A percentile compares a stretch with the other conserved stretches of the same genome.
phyloP scores from a whole-genome alignment of 805 yeast species.

The Millerozyma miso region DNA sequence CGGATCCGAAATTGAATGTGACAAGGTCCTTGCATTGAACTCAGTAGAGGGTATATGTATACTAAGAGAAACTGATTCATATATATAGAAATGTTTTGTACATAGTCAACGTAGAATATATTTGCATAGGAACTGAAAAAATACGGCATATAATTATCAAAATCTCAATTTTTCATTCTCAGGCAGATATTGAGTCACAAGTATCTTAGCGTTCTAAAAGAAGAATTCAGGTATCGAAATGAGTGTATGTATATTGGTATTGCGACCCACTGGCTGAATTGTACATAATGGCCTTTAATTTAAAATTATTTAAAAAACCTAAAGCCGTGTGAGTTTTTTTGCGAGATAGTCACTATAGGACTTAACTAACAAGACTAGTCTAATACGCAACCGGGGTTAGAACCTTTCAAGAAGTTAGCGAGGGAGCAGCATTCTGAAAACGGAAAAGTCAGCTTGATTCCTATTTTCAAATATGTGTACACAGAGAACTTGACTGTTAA shows the following conservation, averaged over 20 bases:
- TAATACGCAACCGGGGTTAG: slow-evolving; percentile 35
- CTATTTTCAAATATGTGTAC: slow-evolving; percentile 69
- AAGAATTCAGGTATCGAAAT: background rate
- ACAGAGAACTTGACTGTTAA: slow-evolving; percentile 85
- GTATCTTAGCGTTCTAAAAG: too few species aligned
- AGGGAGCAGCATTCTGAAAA: slow-evolving; percentile 15
- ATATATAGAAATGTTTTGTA: background rate
- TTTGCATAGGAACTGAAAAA: background rate
- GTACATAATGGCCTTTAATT: too few species aligned
- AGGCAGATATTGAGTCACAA: background rate
- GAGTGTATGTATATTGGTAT: background rate
- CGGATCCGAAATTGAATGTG: slow-evolving; percentile 46
- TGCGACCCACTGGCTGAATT: too few species aligned
- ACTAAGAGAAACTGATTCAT: slow-evolving; percentile 19
- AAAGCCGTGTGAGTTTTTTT: background rate
- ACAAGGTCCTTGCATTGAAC: slow-evolving; percentile 41
- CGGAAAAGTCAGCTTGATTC: slow-evolving; percentile 56
- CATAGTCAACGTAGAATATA: background rate
- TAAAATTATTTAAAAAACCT: too few species aligned
- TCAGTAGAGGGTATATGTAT: slow-evolving; percentile 38
- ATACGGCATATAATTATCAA: background rate
- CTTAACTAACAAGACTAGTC: slow-evolving; percentile 11
- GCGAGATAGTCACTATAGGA: background rate
- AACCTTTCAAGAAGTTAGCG: slow-evolving; percentile 19
- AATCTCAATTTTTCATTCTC: background rate